These are phyloP conservation scores for Geotrichum candidum DNA, from an alignment of 1,139 yeast genomes.

Conservation along the genomic window DNA sequence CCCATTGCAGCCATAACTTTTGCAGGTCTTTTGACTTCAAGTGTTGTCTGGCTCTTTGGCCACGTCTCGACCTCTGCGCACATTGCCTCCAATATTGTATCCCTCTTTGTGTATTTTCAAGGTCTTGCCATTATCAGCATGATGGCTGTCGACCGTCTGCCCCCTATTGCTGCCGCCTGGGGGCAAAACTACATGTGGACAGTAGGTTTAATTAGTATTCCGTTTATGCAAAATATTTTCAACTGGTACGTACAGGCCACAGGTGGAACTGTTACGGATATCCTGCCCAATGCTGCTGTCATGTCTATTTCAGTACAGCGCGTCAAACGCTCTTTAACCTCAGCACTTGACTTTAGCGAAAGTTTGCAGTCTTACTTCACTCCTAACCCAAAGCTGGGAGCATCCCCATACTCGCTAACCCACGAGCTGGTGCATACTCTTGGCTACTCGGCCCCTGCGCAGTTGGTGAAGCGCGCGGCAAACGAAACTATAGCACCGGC, in stretches of 20 bases:
- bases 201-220: constrained; percentile 74
- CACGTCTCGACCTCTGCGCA: constrained; percentile 93
- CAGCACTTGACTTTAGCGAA: constrained; percentile 18
- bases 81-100: constrained; percentile 90
- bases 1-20: constrained; percentile 92
- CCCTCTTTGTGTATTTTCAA: constrained; percentile 90
- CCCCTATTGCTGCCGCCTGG: constrained; percentile 99
- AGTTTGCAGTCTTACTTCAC: constrained; percentile 22
- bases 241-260: constrained; percentile 97
- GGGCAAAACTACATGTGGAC: constrained; percentile 97
- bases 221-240: constrained; percentile 81
- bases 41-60: constrained; percentile 79
- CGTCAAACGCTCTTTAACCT: constrained; percentile 9
- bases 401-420: constrained; percentile 21
- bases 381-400: constrained; percentile 18
- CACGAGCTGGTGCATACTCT: constrained; percentile 17
- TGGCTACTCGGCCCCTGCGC: constrained; percentile 12
- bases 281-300: constrained; percentile 50
- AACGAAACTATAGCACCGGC: constrained; percentile 46
- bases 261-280: constrained; percentile 79
- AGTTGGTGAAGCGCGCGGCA: constrained; percentile 30
- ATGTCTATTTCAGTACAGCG: constrained; percentile 80
- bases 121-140: constrained; percentile 85
- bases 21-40: constrained; percentile 78
- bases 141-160: constrained; percentile 91